Base-by-base conservation (phyloP, 2,329 filamentous ascomycete genomes). In the Fusarium sp. region DNA sequence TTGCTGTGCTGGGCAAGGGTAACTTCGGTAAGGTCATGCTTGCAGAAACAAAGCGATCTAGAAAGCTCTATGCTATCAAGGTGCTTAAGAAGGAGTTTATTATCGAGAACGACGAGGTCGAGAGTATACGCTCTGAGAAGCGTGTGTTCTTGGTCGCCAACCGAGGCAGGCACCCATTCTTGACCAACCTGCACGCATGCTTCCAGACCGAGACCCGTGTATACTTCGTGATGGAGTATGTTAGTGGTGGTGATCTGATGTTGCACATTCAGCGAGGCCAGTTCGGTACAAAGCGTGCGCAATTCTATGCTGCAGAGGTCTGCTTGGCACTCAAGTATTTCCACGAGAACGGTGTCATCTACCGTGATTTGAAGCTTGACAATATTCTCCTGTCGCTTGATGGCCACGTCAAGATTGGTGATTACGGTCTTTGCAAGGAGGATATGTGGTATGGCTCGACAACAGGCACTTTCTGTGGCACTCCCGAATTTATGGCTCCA, bases 21-120 rank as follows among this genome's bases (percentile, higher is more conserved):
- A 99, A 99, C 81, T 99, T 99, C 77, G 96, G 96, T 79, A 99
- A 99, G 81, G 96, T 99, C 81, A 99, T 99, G 96, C 84, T 99
- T 79, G 96, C 96, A 4, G 96, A 99, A 81, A 97, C 96, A 3
- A 99, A 99, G 84, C 90, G 89, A 55, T 90, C 92, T 11, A 93
- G 94, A 79, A 92, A 95, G 78, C 85, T 99, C 10, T 99, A 98
- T 78, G 96, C 96, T 58, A 99, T 99, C 80, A 99, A 99, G 81
- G 96, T 99, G 36, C 83, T 99, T 72, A 99, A 99, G 87, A 99
- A 99, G 83, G 96, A 99, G 79, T 99, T 99, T 79, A 99, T 99
- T 76, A 99, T 99, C 66, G 96, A 99, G 78, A 97, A 99, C 70
- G 96, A 99, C 76, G 96, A 99, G 82, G 96, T 99, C 10, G 96